Evolutionary conservation across 2,329 filamentous ascomycete genomes (phyloP), one percentile per base, ranked within the genome.

Genomic region (Fusarium pininemorale): DNA sequence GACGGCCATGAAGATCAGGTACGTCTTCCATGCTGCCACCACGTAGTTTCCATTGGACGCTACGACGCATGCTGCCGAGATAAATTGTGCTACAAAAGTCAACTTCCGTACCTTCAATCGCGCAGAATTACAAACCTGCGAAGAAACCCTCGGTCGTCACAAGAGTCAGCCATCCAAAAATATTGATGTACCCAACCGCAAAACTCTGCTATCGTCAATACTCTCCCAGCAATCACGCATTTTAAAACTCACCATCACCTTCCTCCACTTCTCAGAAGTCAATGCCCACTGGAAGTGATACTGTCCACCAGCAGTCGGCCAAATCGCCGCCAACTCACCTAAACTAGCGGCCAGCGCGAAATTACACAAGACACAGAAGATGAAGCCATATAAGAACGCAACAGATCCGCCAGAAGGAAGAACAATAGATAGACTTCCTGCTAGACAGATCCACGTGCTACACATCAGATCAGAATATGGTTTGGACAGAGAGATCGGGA

Each of bases 301-400:
- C 51, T 86, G 85, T 1, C 85, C 85, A 13, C 84, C 85, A 0
- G 84, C 83, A 0, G 85, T 87, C 0, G 84, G 85, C 83, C 84
- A 87, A 48, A 86, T 82, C 5, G 83, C 82, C 0, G 82, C 81
- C 6, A 86, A 73, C 64, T 86, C 85, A 4, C 83, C 85, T 9
- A 86, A 75, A 32, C 83, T 85, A 0, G 83, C 81, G 0, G 81
- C 82, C 3, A 86, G 77, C 12, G 81, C 81, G 14, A 86, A 79
- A 66, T 84, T 85, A 75, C 84, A 85, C 9, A 85, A 38, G 14
- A 85, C 83, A 66, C 83, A 85, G 73, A 86, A 84, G 55, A 86
- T 78, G 67, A 86, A 86, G 7, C 84, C 84, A 67, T 86, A 86
- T 0, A 86, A 56, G 47, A 85, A 82, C 0, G 83, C 79, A 5